Conservation (phyloP, 805 yeast species). For the Wickerhamomyces mucosus region DNA sequence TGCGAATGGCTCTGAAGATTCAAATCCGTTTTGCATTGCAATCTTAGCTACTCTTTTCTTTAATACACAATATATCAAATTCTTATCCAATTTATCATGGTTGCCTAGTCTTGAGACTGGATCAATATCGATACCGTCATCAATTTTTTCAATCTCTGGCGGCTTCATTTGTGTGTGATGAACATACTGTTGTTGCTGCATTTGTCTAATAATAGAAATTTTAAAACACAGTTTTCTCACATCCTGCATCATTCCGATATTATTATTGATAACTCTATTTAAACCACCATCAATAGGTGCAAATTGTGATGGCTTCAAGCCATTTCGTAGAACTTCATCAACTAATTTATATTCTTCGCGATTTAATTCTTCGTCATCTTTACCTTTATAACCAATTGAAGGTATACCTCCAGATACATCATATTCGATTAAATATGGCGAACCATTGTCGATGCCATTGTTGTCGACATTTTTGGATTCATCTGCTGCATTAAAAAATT, state of each 20-base stretch:
- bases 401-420: slow-evolving; percentile 81
- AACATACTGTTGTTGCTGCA: slow-evolving; percentile 75
- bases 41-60: slow-evolving; percentile 65
- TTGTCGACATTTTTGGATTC: slow-evolving; percentile 22
- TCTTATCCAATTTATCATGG: slow-evolving; percentile 52
- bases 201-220: slow-evolving; percentile 76
- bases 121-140: slow-evolving; percentile 66
- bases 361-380: slow-evolving; percentile 37
- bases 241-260: slow-evolving; percentile 75
- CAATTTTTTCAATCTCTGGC: slow-evolving; percentile 53
- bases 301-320: slow-evolving; percentile 30
- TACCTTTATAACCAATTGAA: slow-evolving; percentile 42
- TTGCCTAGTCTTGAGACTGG: slow-evolving; percentile 66
- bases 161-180: slow-evolving; percentile 67
- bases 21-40: slow-evolving; percentile 90
- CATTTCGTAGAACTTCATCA: slow-evolving; percentile 28
- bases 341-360: slow-evolving; percentile 34
- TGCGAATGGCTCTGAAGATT: slow-evolving; percentile 69
- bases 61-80: slow-evolving; percentile 56
- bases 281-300: slow-evolving; percentile 42
- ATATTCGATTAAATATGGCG: slow-evolving; percentile 70
- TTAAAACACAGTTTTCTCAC: slow-evolving; percentile 83
- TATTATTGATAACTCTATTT: slow-evolving; percentile 48
- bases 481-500: slow-evolving; percentile 13
- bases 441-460: slow-evolving; percentile 24